phyloP scores from a whole-genome alignment of 768 basidiomycete species.

The Rhodotorula kratochvilovae region DNA sequence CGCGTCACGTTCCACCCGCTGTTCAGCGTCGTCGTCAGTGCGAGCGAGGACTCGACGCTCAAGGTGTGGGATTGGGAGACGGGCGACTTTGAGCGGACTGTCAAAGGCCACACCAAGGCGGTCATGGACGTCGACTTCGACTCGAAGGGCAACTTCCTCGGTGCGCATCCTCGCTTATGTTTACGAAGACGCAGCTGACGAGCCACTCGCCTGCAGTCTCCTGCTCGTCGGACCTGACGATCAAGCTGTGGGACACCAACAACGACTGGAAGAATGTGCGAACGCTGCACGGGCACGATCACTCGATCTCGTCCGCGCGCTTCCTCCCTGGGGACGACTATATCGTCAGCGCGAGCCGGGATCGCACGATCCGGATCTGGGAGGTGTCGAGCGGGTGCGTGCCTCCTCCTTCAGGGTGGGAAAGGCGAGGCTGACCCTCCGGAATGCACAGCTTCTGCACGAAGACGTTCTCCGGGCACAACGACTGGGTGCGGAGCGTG shows the following conservation, averaged over 20 bases:
- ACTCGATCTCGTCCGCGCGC: slow-evolving; percentile 77
- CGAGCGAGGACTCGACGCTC: slow-evolving; percentile 80
- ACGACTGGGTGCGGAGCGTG: slow-evolving; percentile 73
- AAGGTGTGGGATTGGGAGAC: slow-evolving; percentile 98
- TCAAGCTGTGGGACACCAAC: slow-evolving; percentile 86
- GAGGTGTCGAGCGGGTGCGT: slow-evolving; percentile 79
- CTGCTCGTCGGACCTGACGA: slow-evolving; percentile 78
- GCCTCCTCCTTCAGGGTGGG: neutral
- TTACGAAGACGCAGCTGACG: slow-evolving; percentile 15
- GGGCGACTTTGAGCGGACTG: slow-evolving; percentile 82
- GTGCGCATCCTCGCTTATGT: slow-evolving; percentile 50
- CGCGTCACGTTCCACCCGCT: slow-evolving; percentile 79
- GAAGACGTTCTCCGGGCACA: slow-evolving; percentile 69
- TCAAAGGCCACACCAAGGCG: slow-evolving; percentile 86
- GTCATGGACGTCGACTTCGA: slow-evolving; percentile 85
- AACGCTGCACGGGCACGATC: slow-evolving; percentile 84
- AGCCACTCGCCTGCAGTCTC: slow-evolving; percentile 54
- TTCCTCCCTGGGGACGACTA: slow-evolving; percentile 80
- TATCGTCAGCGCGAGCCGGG: slow-evolving; percentile 80
- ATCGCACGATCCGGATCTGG: slow-evolving; percentile 78
- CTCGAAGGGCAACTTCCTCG: slow-evolving; percentile 73
- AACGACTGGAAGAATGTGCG: slow-evolving; percentile 86
- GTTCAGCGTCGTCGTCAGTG: slow-evolving; percentile 74
- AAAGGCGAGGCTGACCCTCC: neutral
- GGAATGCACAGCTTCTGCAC: slow-evolving; percentile 59